Base-by-base conservation (phyloP, 768 basidiomycete genomes). In the Trametes maxima region DNA sequence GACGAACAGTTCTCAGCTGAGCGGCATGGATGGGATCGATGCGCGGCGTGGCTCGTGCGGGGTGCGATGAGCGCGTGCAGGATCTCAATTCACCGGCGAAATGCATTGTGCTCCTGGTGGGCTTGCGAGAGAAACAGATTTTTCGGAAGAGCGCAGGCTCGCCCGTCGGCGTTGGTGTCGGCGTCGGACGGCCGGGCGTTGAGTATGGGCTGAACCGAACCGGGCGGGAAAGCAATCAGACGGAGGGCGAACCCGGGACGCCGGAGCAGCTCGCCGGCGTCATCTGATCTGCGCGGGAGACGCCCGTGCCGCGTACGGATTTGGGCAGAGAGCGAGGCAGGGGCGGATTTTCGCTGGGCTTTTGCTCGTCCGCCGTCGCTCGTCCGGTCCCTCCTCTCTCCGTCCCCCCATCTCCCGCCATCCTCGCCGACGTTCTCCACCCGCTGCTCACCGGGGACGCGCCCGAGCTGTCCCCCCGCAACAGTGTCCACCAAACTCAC, bases 401-500 rank as follows among this genome's bases (percentile, higher is more conserved):
- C 49, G 43, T 40, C 21, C 45, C 22, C 25, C 24, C 62, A 54
- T 62, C 61, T 24, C 17, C 56, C 47, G 17, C 58, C 58, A 56
- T 47, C 57, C 17, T 59, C 35, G 44, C 46, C 63, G 45, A 51
- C 58, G 49, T 59, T 60, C 46, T 46, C 36, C 58, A 25, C 57
- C 16, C 28, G 28, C 25, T 56, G 19, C 28, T 24, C 44, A 51
- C 54, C 42, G 71, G 69, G 71, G 67, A 68, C 70, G 62, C 64
- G 52, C 42, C 5, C 43, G 45, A 53, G 63, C 53, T 33, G 63
- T 68, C 69, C 68, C 68, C 68, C 58, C 51, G 62, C 69, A 68
- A 68, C 65, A 43, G 56, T 68, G 67, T 68, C 65, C 47, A 47
- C 64, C 62, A 65, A 54, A 52, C 64, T 55, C 35, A 36, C 39